phyloP scores from a whole-genome alignment of 2,329 filamentous ascomycete species.

The Verticillium dahliae region DNA sequence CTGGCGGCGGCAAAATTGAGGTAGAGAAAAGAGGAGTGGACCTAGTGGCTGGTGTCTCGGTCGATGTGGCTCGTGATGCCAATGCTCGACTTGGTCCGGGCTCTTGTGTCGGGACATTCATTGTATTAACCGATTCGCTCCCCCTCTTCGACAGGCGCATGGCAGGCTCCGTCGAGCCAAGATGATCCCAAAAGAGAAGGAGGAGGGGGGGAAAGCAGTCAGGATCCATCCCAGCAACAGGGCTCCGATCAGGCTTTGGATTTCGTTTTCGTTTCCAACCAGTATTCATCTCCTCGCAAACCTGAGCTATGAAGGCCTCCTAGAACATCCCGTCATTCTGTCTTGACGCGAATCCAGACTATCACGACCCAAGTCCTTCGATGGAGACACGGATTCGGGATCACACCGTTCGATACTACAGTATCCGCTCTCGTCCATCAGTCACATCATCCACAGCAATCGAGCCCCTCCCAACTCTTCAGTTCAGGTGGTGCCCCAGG shows the following conservation, averaged over 20 bases:
- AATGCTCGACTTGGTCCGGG: background rate
- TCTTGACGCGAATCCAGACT: too few species aligned
- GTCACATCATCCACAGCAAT: background rate
- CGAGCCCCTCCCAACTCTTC: background rate
- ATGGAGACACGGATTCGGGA: background rate
- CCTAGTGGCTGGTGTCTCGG: background rate
- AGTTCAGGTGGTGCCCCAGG: background rate
- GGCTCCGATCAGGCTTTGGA: too few species aligned
- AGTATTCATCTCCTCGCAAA: too few species aligned
- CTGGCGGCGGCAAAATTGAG: background rate
- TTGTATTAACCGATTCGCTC: background rate
- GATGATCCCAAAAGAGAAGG: background rate
- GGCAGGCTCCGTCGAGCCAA: background rate
- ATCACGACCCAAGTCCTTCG: background rate
- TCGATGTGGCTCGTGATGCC: background rate
- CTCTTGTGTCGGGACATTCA: background rate
- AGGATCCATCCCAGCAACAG: too few species aligned
- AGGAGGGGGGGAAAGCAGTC: background rate
- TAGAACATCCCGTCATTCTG: background rate
- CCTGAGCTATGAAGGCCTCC: background rate
- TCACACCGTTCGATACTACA: background rate
- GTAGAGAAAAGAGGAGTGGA: background rate
- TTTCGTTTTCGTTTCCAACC: too few species aligned
- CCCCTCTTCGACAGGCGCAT: background rate
- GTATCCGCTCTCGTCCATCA: background rate